These are phyloP conservation scores for Lindgomyces ingoldianus DNA, from an alignment of 495 filamentous ascomycete species.

Conservation along the genomic window DNA sequence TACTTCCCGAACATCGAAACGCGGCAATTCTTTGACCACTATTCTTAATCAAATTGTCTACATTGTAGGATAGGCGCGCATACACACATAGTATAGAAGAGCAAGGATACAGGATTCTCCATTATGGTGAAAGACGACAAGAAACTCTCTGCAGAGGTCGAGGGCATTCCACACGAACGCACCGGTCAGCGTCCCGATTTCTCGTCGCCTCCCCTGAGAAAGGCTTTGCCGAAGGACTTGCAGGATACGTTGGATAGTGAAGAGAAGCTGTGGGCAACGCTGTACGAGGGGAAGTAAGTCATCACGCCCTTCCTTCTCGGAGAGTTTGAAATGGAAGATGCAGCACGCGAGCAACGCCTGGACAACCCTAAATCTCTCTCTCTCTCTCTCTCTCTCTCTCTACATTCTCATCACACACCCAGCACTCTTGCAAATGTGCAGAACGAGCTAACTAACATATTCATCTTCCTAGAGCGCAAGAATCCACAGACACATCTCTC, in stretches of 20 bases:
- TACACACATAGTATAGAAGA: conserved; percentile 16
- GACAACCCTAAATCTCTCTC: too few relatives aligned
- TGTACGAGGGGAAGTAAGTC: conserved; percentile 82
- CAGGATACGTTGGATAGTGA: conserved; percentile 77
- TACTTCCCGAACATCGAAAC: too few relatives aligned
- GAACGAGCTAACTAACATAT: too few relatives aligned
- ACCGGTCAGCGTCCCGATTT: conserved; percentile 45
- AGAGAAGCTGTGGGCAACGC: conserved; percentile 73
- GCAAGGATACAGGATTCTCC: conserved; percentile 22
- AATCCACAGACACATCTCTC: conserved; percentile 79
- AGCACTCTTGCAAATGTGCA: too few relatives aligned
- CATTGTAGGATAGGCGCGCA: too few relatives aligned
- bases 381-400: conserved; percentile 8
- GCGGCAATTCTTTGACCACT: too few relatives aligned
- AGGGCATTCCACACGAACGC: conserved; percentile 41
- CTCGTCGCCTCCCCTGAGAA: conserved; percentile 55
- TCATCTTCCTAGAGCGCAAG: conserved; percentile 62
- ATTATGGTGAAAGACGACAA: conserved; percentile 38
- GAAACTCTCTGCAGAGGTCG: conserved; percentile 13
- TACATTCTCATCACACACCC: background rate
- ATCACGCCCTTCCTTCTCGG: too few relatives aligned
- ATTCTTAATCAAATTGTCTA: too few relatives aligned
- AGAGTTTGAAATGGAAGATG: too few relatives aligned
- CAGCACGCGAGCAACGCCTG: too few relatives aligned
- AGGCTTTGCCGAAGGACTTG: conserved; percentile 66